phyloP scores from a whole-genome alignment of 768 basidiomycete genomes.

The Auricularia cornea region DNA sequence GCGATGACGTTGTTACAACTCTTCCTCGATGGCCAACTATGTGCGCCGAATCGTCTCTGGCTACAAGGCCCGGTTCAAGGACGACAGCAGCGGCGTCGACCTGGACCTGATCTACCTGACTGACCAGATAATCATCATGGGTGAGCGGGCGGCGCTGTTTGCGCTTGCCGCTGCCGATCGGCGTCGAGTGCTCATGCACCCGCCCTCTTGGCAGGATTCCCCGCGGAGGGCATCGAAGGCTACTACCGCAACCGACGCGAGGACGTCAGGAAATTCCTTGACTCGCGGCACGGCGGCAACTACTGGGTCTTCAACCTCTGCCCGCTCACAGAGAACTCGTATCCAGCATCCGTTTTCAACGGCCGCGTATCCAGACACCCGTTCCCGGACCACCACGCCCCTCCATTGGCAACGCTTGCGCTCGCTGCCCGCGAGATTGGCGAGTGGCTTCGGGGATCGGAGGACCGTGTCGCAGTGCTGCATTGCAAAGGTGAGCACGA shows the following conservation, averaged over 20 bases:
- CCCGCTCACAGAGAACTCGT: constrained; percentile 71
- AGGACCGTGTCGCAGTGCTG: constrained; percentile 64
- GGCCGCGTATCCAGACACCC: constrained; percentile 77
- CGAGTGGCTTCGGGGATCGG: constrained; percentile 57
- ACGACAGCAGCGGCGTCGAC: constrained; percentile 57
- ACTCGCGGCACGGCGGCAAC: constrained; percentile 62
- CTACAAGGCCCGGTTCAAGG: constrained; percentile 67
- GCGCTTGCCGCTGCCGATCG: neutral
- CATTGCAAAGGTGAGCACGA: constrained; percentile 69
- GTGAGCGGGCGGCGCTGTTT: neutral
- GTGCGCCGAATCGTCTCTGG: constrained; percentile 75
- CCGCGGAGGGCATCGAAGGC: constrained; percentile 68
- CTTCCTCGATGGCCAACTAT: constrained; percentile 46
- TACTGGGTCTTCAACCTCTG: constrained; percentile 91
- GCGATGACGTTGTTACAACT: neutral
- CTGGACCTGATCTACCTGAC: constrained; percentile 42
- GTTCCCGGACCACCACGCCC: constrained; percentile 86
- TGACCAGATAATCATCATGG: constrained; percentile 63
- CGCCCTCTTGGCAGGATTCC: constrained; percentile 50
- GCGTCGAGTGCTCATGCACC: neutral
- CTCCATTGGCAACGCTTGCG: constrained; percentile 67
- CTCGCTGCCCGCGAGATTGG: constrained; percentile 68
- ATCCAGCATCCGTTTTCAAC: constrained; percentile 58
- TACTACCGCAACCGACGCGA: constrained; percentile 72
- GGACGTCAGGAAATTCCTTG: constrained; percentile 69